Evolutionary conservation across 1,284 basidiomycete species (phyloP), one percentile per base, ranked within the genome.

Genomic region (Pseudozyma flocculosa): DNA sequence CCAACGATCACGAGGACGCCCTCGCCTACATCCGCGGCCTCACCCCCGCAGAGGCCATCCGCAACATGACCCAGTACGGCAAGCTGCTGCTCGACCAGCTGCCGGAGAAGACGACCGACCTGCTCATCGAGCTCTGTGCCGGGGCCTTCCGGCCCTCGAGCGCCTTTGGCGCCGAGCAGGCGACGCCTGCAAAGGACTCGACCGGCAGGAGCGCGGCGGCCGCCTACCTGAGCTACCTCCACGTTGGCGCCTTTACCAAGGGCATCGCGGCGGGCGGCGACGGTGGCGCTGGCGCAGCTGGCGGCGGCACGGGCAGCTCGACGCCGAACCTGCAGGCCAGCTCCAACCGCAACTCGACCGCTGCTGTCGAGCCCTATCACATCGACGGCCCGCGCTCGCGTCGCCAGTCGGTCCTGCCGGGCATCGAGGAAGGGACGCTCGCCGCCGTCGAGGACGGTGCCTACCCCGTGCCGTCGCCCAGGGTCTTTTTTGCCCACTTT

Each of bases 401-500:
- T 4, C 53, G 26, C 9, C 40, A 61, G 4, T 48, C 26, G 10
- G 50, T 41, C 23, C 13, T 51, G 21, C 39, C 23, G 22, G 53
- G 45, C 17, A 32, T 43, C 8, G 59, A 50, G 13, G 45, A 47
- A 4, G 45, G 37, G n/a, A 26, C 29, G 43, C 5, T 17, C 29
- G 51, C 5, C 2, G 50, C 26, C 11, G 49, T 13, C 19, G 50
- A 43, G 18, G 48, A 46, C 26, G 54, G 54, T 7, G 56, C 72
- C 13, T 80, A 80, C 49, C 84, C 85, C 55, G 82, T 86, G 0
- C 89, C 91, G 0, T 91, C 91, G 0, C 92, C 93, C 0, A 83
- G 87, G 1, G 82, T 88, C 29, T 96, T 92, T 78, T 97, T 97
- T 72, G 87, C 93, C 0, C 91, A 95, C 78, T 98, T 96, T 67